phyloP scores from a whole-genome alignment of 2,329 filamentous ascomycete species.

The Elsinoe perseae region DNA sequence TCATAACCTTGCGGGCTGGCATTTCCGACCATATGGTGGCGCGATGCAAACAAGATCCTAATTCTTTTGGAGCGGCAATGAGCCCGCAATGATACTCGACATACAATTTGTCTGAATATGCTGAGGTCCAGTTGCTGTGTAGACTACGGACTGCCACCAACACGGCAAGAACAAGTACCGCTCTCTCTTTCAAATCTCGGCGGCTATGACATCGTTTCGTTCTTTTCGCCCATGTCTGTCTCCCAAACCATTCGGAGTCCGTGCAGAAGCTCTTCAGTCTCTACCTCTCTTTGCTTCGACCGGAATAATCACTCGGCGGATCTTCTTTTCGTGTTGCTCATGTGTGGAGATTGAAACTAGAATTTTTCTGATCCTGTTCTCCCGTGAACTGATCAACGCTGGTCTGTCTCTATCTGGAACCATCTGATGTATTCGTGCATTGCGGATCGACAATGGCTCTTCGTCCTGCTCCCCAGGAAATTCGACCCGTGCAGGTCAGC shows the following conservation, averaged over 20 bases:
- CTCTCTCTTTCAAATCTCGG: background rate
- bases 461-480: background rate
- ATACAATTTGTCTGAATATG: background rate
- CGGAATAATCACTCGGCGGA: background rate
- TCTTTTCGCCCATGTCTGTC: background rate
- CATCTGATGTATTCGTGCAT: background rate
- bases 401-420: background rate
- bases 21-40: background rate
- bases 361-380: slow-evolving; percentile 6
- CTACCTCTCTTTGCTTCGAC: background rate
- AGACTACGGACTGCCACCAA: background rate
- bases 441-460: background rate
- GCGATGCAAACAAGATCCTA: background rate
- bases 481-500: background rate
- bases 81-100: background rate
- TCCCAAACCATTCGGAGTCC: background rate
- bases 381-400: background rate
- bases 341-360: slow-evolving; percentile 2
- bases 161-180: background rate
- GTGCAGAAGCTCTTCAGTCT: background rate
- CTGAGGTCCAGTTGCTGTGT: too few relatives aligned
- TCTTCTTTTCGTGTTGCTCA: background rate
- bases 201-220: background rate
- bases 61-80: background rate
- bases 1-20: background rate